A percentile compares a stretch with the other conserved stretches of the same genome.
Evolutionary conservation across 306 rosid species (phyloP).

Genomic region (Sicyos baderoa): DNA sequence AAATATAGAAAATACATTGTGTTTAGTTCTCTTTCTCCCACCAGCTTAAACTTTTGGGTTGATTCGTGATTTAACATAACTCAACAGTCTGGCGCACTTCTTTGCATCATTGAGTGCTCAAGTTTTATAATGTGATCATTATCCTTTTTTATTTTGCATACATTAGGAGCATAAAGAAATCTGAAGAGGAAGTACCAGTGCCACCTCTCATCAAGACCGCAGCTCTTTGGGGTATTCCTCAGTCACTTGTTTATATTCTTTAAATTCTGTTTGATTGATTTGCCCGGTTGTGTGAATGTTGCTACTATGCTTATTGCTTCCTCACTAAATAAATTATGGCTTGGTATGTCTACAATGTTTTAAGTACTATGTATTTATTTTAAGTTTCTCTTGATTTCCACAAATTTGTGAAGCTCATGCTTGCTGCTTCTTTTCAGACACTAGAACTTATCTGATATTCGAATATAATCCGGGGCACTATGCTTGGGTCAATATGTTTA

Average conservation of each 20-base stretch:
- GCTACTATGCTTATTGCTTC: not conserved
- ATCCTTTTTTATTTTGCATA: conserved; percentile 8
- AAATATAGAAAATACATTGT: no score
- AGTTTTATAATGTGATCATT: not conserved
- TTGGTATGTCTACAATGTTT: not conserved
- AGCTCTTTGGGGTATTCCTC: conserved; percentile 41
- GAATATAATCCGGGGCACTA: not conserved
- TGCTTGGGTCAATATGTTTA: not conserved
- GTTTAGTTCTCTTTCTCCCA: no score
- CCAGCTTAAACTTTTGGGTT: no score
- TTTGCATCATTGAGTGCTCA: not conserved
- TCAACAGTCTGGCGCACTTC: not conserved
- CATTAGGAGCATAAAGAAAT: conserved; percentile 76
- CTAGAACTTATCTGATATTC: not conserved
- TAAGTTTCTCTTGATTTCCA: not conserved
- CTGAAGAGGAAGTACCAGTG: conserved; percentile 84
- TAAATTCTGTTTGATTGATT: not conserved
- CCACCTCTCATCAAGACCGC: conserved; percentile 92
- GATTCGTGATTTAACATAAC: no score
- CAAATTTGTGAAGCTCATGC: not conserved
- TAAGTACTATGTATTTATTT: not conserved
- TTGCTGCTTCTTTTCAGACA: not conserved
- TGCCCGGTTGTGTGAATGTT: not conserved
- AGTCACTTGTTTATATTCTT: conserved; percentile 17
- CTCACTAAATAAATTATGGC: not conserved